Evolutionary conservation across 805 yeast genomes (phyloP).

Genomic region (Candida multigemmis): DNA sequence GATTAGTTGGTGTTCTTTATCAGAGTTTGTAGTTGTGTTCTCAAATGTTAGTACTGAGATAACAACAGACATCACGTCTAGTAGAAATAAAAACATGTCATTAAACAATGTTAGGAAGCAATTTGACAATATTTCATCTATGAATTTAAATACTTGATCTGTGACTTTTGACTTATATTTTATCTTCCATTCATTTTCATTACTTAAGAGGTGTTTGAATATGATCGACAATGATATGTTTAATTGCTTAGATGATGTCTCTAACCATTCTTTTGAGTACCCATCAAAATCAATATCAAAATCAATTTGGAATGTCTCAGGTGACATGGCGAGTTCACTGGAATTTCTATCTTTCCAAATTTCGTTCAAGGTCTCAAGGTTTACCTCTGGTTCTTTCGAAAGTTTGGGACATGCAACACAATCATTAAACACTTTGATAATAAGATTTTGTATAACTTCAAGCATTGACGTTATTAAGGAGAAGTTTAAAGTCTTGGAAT

Average conservation of each 20-base stretch:
- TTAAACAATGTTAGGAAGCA: conserved; percentile 24
- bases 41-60: conserved; percentile 6
- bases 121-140: conserved; percentile 9
- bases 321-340: no score
- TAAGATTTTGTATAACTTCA: conserved; percentile 10
- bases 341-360: no score
- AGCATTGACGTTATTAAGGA: conserved; percentile 11
- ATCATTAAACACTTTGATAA: conserved; percentile 24
- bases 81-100: conserved; percentile 17
- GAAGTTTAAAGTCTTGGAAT: conserved; percentile 13
- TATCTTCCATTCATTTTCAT: conserved; percentile 10
- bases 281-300: no score
- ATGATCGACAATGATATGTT: conserved; percentile 22
- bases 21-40: no score
- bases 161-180: conserved; percentile 13
- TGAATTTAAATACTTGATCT: conserved; percentile 13
- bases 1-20: no score
- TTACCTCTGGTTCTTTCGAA: no score
- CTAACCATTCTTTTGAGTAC: no score
- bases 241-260: conserved; percentile 28
- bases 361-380: no score
- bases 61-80: conserved; percentile 20
- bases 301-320: no score
- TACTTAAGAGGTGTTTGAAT: conserved; percentile 21
- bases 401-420: no score